Percentiles rank a stretch among this genome's conserved stretches.
These are phyloP conservation scores for Dictyostelium intermedium DNA, from an alignment of 78 protist genomes.

Conservation along the genomic window DNA sequence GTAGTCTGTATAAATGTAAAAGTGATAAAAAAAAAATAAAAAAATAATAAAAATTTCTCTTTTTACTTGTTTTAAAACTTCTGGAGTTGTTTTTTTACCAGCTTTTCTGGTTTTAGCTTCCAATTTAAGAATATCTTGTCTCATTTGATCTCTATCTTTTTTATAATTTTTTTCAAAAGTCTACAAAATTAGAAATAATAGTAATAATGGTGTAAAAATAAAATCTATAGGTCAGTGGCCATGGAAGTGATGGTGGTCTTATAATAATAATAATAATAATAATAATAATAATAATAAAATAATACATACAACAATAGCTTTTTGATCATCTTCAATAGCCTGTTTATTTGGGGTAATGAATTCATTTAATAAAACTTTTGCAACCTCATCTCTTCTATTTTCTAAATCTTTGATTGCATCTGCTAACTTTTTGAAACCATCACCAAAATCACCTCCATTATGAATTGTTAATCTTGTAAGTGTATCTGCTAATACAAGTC, in stretches of 20 bases:
- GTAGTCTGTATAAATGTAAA: too few relatives aligned
- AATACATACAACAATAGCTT: conserved; percentile 45
- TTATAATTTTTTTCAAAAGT: conserved; percentile 74
- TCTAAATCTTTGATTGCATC: conserved; percentile 59
- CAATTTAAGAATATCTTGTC: conserved; percentile 72
- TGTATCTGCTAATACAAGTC: conserved; percentile 53
- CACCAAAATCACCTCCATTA: conserved; percentile 68
- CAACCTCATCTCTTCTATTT: conserved; percentile 61
- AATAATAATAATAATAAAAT: not conserved
- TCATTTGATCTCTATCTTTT: conserved; percentile 73
- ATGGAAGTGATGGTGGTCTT: not conserved
- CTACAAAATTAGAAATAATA: not conserved
- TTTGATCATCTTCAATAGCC: conserved; percentile 69
- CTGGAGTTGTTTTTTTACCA: conserved; percentile 77
- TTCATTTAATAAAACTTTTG: conserved; percentile 61
- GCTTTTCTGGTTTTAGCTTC: conserved; percentile 78
- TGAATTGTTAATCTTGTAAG: conserved; percentile 63
- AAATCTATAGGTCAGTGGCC: not conserved
- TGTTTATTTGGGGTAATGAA: conserved; percentile 74
- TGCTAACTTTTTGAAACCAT: conserved; percentile 47
- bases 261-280: not conserved
- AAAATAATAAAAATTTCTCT: too few relatives aligned
- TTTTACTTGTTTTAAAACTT: conserved; percentile 58
- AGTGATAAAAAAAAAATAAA: too few relatives aligned
- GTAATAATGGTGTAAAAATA: not conserved